These are phyloP conservation scores for Polytrichum commune DNA, from an alignment of 225 moss, liverwort and hornwort species.

Conservation along the genomic window DNA sequence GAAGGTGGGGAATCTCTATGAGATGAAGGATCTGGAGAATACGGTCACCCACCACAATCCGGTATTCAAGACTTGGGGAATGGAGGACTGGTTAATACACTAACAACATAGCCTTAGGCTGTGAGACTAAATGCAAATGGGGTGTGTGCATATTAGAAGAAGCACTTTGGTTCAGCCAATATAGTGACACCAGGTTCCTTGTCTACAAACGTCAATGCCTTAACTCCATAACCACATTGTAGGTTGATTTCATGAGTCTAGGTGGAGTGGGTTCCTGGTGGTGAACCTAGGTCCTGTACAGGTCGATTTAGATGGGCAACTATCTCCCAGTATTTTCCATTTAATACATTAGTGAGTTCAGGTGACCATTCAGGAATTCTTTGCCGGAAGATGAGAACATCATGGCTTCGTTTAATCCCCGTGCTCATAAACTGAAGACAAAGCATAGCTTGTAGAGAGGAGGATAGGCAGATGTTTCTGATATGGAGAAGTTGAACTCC, in stretches of 20 bases:
- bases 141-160: constrained; percentile 25
- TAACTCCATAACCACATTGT: not conserved
- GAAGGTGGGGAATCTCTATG: constrained; percentile 63
- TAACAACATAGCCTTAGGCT: constrained; percentile 19
- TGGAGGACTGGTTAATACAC: constrained; percentile 17
- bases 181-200: constrained; percentile 2
- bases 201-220: not conserved
- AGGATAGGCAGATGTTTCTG: not conserved
- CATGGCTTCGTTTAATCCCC: too few relatives aligned
- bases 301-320: constrained; percentile 3
- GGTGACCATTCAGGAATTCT: not conserved
- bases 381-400: not conserved
- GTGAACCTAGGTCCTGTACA: constrained; percentile 4
- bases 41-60: constrained; percentile 3
- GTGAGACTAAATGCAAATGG: constrained; percentile 21
- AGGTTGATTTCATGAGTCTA: not conserved
- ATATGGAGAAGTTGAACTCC: not conserved
- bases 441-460: too few relatives aligned
- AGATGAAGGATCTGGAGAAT: constrained; percentile 22
- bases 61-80: constrained; percentile 9
- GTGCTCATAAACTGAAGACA: too few relatives aligned
- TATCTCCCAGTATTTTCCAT: constrained; percentile 3
- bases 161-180: constrained; percentile 22
- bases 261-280: constrained; percentile 1
- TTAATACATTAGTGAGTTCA: not conserved